Conservation (phyloP, 2,329 filamentous ascomycete genomes). For the Graphium sp. region DNA sequence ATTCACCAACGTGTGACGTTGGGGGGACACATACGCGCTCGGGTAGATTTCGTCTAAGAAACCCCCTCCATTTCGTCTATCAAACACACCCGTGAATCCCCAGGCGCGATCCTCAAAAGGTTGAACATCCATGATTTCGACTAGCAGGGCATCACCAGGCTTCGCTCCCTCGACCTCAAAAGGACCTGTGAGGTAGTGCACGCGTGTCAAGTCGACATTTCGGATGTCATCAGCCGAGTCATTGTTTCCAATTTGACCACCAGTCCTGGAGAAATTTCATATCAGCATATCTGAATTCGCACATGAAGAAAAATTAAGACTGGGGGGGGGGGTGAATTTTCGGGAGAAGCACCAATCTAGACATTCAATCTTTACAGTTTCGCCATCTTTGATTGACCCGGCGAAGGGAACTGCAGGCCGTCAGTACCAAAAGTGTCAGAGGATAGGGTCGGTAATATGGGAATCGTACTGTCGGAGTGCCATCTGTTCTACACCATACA, state of each 20-base stretch:
- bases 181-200: slow-evolving; percentile 80
- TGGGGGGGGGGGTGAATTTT: not conserved
- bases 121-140: slow-evolving; percentile 89
- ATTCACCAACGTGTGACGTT: slow-evolving; percentile 1
- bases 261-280: too few relatives aligned
- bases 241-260: slow-evolving; percentile 75
- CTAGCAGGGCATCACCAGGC: slow-evolving; percentile 69
- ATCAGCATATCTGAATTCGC: too few relatives aligned
- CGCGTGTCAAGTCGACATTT: slow-evolving; percentile 66
- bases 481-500: slow-evolving; percentile 55
- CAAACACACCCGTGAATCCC: slow-evolving; percentile 80
- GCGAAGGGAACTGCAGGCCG: slow-evolving; percentile 47
- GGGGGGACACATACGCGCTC: slow-evolving; percentile 42
- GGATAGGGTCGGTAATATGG: too few relatives aligned
- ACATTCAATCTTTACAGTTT: slow-evolving; percentile 89
- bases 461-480: slow-evolving; percentile 76
- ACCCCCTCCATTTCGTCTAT: slow-evolving; percentile 67
- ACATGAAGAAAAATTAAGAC: not conserved
- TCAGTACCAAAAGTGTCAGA: not conserved
- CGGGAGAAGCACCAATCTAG: slow-evolving; percentile 47
- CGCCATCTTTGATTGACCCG: slow-evolving; percentile 60
- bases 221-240: slow-evolving; percentile 80
- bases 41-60: slow-evolving; percentile 83
- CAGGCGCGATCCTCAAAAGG: slow-evolving; percentile 73
- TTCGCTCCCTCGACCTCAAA: slow-evolving; percentile 75